Percentiles rank a stretch among this genome's conserved stretches.
Evolutionary conservation across 495 filamentous ascomycete genomes (phyloP).

Genomic region (Cryomyces minteri): DNA sequence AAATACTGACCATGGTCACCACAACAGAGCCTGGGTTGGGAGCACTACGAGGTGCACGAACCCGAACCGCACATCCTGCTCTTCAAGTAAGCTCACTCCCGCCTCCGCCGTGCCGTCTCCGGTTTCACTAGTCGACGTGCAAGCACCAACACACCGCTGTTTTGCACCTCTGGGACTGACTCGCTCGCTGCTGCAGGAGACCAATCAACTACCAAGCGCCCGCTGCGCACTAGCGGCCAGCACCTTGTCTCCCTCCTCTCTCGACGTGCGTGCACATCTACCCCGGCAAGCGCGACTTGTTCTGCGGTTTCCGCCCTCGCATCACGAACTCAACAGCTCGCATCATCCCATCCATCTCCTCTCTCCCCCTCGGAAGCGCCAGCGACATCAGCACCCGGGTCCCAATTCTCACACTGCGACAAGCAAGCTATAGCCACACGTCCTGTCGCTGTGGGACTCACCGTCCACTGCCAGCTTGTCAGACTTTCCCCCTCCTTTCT

Average conservation of each 20-base stretch:
- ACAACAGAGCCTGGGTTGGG: constrained; percentile 81
- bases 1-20: constrained; percentile 1
- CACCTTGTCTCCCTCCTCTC: not conserved
- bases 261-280: no score
- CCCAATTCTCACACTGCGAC: no score
- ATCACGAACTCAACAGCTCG: no score
- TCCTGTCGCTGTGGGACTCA: no score
- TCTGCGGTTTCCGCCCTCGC: no score
- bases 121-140: not conserved
- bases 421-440: no score
- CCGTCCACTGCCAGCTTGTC: no score
- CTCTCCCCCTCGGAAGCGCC: no score
- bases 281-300: no score
- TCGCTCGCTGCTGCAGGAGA: constrained; percentile 31
- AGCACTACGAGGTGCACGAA: constrained; percentile 98
- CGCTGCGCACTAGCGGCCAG: not conserved
- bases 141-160: not conserved
- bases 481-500: no score
- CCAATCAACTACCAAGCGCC: constrained; percentile 75
- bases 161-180: not conserved
- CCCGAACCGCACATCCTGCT: constrained; percentile 95
- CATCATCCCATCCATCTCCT: no score
- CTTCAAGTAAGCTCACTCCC: constrained; percentile 60
- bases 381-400: no score
- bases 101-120: not conserved